These are phyloP conservation scores for Neurospora sp. DNA, from an alignment of 495 filamentous ascomycete species.

Conservation along the genomic window DNA sequence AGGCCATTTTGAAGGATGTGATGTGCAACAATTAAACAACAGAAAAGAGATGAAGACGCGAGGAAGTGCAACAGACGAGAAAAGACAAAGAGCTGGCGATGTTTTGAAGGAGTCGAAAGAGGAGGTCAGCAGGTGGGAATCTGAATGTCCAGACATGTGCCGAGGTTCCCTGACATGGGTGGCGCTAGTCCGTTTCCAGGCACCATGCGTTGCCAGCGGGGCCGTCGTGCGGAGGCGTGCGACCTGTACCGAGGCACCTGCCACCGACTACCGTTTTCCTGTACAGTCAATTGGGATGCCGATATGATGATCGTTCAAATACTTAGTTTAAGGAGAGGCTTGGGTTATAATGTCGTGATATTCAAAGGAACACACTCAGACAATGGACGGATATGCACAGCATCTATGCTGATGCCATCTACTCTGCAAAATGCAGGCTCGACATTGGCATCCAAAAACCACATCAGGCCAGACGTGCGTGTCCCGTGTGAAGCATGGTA, in stretches of 20 bases:
- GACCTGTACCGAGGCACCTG: conserved; percentile 4
- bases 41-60: conserved; percentile 9
- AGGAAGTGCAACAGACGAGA: neutral
- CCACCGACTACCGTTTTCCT: neutral
- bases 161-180: conserved; percentile 2
- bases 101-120: neutral
- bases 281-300: neutral
- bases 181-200: conserved; percentile 4
- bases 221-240: neutral
- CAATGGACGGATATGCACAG: neutral
- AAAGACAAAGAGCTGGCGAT: neutral
- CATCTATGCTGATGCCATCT: neutral
- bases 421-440: neutral
- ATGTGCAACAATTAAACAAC: conserved; percentile 1
- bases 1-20: conserved; percentile 52
- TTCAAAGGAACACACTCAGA: neutral
- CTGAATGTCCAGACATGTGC: conserved; percentile 1
- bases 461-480: neutral
- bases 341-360: neutral
- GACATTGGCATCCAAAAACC: neutral
- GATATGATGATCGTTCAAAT: neutral
- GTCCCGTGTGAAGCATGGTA: neutral
- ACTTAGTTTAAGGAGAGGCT: neutral
- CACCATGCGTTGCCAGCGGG: neutral
- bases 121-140: neutral